Base-by-base conservation (phyloP, 306 rosid genomes). In the Vigna trinervia region DNA sequence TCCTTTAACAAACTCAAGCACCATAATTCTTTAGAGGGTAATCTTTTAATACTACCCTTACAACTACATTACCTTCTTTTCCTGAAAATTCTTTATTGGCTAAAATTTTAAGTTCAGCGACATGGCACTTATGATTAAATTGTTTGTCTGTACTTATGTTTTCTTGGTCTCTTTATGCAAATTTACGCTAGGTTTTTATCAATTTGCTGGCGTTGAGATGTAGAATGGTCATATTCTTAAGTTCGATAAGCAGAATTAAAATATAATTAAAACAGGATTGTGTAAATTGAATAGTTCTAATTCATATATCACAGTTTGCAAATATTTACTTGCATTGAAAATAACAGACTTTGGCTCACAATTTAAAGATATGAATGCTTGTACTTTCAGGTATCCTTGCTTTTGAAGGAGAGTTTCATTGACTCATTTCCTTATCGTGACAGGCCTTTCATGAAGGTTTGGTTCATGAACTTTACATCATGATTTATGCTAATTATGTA, bases 361-460 rank as follows among this genome's bases (percentile, higher is more conserved):
- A 48, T 78, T 83, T 75, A n/a, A 76, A 9, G 59, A 75, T 73
- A 56, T 58, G 17, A 19, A 28, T 50, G 64, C 43, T 77, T 80
- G 62, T 41, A 54, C 74, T 59, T 74, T 78, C 75, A 96, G 99
- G 99, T 96, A 45, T 96, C 99, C 1, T 85, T 96, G 87, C 99
- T 96, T 82, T 73, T 96, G 94, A 96, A 88, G 89, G 99, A 96
- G 87, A 96, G 99, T 86, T 96, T 89, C 86, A 91, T 96, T 0
- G 97, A 96, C 82, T 96, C 99, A 8, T 92, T 89, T 78, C 90
- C 97, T 43, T 82, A 83, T 64, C 96, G 92, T 6, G 99, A 92
- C 84, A 94, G 87, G 47, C 86, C 99, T 66, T 96, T 96, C 88
- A 88, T 96, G 98, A 96, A 96, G 99, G 99, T 96, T 51, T 61